Conservation (phyloP, 768 basidiomycete genomes). For the Tephrocybe sp. region DNA sequence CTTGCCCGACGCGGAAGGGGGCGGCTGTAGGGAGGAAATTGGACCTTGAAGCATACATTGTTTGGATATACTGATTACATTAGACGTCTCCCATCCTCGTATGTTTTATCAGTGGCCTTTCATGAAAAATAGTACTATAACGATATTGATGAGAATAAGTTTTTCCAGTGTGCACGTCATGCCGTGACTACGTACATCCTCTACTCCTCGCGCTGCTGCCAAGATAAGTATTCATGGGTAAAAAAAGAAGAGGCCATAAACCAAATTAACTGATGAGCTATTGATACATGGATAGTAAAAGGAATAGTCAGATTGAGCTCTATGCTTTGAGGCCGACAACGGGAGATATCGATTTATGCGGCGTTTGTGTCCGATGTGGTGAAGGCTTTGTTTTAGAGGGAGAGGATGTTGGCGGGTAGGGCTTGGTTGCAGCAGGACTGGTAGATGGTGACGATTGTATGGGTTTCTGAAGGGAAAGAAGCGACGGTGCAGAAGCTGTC, state of each 20-base stretch:
- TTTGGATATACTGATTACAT: too few species aligned
- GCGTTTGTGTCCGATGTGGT: constrained; percentile 18
- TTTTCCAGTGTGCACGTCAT: not conserved
- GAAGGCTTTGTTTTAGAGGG: constrained; percentile 11
- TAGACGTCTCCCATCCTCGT: too few species aligned
- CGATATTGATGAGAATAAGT: not conserved
- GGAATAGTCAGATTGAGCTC: not conserved
- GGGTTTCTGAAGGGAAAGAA: constrained; percentile 9
- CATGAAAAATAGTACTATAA: not conserved
- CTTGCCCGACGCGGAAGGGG: too few species aligned
- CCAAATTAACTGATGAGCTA: constrained; percentile 7
- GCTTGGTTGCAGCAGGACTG: not conserved
- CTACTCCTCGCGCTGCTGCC: not conserved
- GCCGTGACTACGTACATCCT: too few species aligned
- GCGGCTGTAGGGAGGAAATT: too few species aligned
- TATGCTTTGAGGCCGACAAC: constrained; percentile 27
- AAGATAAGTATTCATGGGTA: not conserved
- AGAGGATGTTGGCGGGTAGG: constrained; percentile 1
- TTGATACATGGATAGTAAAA: constrained; percentile 10
- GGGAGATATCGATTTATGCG: constrained; percentile 20
- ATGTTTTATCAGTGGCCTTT: not conserved
- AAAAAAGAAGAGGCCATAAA: not conserved
- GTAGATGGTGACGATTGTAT: not conserved
- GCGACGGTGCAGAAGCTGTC: constrained; percentile 16
- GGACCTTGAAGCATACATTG: too few species aligned